Evolutionary conservation across 257 asterid species (phyloP).

Genomic region (Leptodermis oblonga): DNA sequence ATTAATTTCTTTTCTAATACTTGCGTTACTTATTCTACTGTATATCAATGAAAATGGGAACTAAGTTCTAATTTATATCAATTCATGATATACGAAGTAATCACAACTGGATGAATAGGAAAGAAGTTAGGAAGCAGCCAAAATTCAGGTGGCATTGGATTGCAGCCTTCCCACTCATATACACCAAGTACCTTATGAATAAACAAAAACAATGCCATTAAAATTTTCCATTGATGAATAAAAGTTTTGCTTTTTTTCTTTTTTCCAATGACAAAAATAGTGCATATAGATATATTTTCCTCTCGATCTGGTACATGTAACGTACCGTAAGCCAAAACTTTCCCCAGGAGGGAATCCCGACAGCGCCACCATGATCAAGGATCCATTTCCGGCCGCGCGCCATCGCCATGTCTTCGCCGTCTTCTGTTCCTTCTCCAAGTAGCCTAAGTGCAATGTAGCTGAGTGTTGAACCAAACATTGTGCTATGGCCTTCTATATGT

Average conservation of each 20-base stretch:
- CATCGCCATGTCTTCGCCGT: slow-evolving; percentile 28
- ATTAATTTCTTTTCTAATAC: too few species aligned
- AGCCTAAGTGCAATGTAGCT: slow-evolving; percentile 36
- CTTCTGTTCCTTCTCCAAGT: slow-evolving; percentile 19
- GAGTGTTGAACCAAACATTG: slow-evolving; percentile 34
- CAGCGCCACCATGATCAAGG: slow-evolving; percentile 48
- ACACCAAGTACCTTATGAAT: slow-evolving; percentile 36
- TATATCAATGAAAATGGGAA: too few species aligned
- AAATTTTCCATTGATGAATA: too few species aligned
- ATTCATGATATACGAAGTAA: too few species aligned
- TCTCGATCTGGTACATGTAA: not conserved
- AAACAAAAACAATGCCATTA: too few species aligned
- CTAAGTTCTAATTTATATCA: too few species aligned
- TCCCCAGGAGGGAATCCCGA: slow-evolving; percentile 50
- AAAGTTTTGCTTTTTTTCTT: too few species aligned
- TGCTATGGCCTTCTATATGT: slow-evolving; percentile 45
- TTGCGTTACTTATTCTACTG: too few species aligned
- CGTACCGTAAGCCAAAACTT: slow-evolving; percentile 47
- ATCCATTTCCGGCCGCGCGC: slow-evolving; percentile 43
- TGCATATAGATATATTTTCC: not conserved
- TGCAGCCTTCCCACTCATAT: slow-evolving; percentile 50
- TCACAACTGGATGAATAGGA: slow-evolving; percentile 56
- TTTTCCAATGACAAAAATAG: too few species aligned
- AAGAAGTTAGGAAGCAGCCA: slow-evolving; percentile 41
- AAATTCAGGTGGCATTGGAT: slow-evolving; percentile 61